Evolutionary conservation across 2,329 filamentous ascomycete species (phyloP).

Genomic region (Xenosphaeropsis pyriputrescens): DNA sequence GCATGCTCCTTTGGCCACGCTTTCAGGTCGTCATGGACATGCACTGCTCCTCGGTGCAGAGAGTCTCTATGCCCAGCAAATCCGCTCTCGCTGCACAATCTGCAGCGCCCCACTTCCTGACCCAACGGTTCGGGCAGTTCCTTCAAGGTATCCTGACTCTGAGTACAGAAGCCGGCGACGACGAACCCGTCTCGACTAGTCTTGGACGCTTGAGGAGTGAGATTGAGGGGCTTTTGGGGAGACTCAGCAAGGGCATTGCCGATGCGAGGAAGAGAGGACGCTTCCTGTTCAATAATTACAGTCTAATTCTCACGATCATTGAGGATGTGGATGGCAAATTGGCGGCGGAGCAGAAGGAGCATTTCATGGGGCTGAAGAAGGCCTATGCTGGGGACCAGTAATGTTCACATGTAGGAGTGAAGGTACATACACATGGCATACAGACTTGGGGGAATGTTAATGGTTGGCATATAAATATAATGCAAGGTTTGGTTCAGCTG

Average conservation of each 20-base stretch:
- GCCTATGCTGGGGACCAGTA: constrained; percentile 31
- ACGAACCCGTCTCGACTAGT: constrained; percentile 80
- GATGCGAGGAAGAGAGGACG: constrained; percentile 72
- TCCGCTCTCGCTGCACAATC: constrained; percentile 36
- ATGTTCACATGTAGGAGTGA: no score
- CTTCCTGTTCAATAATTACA: constrained; percentile 94
- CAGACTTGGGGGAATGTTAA: no score
- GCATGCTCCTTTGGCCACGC: constrained; percentile 92
- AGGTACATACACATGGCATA: no score
- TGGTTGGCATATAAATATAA: no score
- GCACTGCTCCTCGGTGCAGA: constrained; percentile 76
- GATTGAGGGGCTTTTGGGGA: constrained; percentile 69
- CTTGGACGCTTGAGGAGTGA: constrained; percentile 64
- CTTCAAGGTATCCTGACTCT: constrained; percentile 71
- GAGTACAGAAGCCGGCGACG: constrained; percentile 82
- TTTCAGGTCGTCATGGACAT: constrained; percentile 89
- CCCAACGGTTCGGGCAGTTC: constrained; percentile 91
- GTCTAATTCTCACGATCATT: constrained; percentile 84
- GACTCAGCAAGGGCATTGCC: constrained; percentile 59
- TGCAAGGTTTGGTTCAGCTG: no score
- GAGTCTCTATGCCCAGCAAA: constrained; percentile 35
- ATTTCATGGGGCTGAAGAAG: constrained; percentile 55
- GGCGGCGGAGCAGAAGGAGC: constrained; percentile 56
- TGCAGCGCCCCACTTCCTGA: constrained; percentile 78
- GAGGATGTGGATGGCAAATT: constrained; percentile 61